These are phyloP conservation scores for Calocybe indica DNA, from an alignment of 768 basidiomycete species.

Conservation along the genomic window DNA sequence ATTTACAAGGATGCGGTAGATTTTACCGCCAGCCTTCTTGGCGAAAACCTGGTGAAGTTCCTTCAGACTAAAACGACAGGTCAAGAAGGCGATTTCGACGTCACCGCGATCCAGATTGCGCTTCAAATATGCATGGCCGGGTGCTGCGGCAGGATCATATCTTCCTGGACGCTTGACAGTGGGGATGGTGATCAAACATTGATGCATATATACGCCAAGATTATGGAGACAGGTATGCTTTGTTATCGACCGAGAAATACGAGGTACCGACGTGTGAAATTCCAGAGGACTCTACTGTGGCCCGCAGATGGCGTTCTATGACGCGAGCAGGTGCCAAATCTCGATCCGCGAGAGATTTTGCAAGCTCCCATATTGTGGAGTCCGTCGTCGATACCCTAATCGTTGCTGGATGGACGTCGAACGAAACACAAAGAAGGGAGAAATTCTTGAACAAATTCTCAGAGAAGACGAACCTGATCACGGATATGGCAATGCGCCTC, in stretches of 20 bases:
- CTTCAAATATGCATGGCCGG: slow-evolving; percentile 9
- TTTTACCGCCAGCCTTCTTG: slow-evolving; percentile 3
- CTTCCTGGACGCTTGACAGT: slow-evolving; percentile 9
- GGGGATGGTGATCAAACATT: slow-evolving; percentile 7
- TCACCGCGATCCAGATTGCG: slow-evolving; percentile 12
- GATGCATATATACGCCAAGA: slow-evolving; percentile 7
- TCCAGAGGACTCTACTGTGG: slow-evolving; percentile 10
- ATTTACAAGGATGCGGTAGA: not conserved
- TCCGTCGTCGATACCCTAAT: slow-evolving; percentile 15
- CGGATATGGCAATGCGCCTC: slow-evolving; percentile 6
- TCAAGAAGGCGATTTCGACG: slow-evolving; percentile 5
- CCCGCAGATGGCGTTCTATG: slow-evolving; percentile 10
- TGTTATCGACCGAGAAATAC: not conserved
- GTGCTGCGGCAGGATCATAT: slow-evolving; percentile 6
- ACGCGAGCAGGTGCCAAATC: slow-evolving; percentile 16
- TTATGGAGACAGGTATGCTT: slow-evolving; percentile 8
- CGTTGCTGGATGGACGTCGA: slow-evolving; percentile 20
- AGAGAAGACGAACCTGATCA: slow-evolving; percentile 3
- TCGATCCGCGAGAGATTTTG: slow-evolving; percentile 15
- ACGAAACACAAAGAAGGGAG: not conserved
- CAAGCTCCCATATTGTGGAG: slow-evolving; percentile 1
- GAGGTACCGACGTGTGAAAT: not conserved
- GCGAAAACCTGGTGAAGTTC: slow-evolving; percentile 8
- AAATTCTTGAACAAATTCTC: slow-evolving; percentile 1
- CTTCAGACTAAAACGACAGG: not conserved